A percentile compares a stretch with the other conserved stretches of the same genome.
Conservation (phyloP, 1,139 yeast species). For the Casaregolazyma suthepensis region DNA sequence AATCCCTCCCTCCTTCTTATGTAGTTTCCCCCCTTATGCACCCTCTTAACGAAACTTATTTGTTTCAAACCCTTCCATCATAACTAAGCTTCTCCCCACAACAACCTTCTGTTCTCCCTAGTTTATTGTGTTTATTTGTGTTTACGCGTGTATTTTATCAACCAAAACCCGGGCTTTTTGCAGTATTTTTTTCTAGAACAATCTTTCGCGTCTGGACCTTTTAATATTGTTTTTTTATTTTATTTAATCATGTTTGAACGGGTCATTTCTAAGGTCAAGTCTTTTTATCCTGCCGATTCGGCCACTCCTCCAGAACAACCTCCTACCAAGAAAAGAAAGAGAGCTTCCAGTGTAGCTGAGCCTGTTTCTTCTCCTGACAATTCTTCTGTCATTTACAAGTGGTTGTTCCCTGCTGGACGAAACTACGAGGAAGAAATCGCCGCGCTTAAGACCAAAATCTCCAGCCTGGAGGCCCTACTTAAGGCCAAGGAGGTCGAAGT, state of each 20-base stretch:
- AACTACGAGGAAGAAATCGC: neutral
- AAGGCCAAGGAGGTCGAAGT: neutral
- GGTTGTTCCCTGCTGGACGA: constrained; percentile 1
- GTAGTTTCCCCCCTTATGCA: neutral
- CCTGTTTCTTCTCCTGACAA: neutral
- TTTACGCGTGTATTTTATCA: neutral
- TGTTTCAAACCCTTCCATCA: neutral
- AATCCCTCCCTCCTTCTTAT: neutral
- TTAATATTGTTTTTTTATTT: neutral
- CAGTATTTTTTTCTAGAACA: neutral
- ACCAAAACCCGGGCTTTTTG: neutral
- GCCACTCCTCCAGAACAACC: neutral
- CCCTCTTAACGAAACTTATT: neutral
- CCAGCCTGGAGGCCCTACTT: neutral
- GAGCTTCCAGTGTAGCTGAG: neutral
- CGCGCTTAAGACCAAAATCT: neutral
- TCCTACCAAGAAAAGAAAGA: constrained; percentile 5
- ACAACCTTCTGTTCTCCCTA: neutral
- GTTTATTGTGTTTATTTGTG: no score
- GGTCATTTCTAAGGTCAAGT: constrained; percentile 1
- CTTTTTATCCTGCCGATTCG: neutral
- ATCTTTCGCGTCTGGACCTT: neutral
- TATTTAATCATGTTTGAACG: neutral
- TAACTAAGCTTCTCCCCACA: neutral
- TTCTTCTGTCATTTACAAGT: neutral